Percentiles rank a stretch among this genome's conserved stretches.
phyloP scores from a whole-genome alignment of 2,329 filamentous ascomycete species.

The Epicoccum nigrum region DNA sequence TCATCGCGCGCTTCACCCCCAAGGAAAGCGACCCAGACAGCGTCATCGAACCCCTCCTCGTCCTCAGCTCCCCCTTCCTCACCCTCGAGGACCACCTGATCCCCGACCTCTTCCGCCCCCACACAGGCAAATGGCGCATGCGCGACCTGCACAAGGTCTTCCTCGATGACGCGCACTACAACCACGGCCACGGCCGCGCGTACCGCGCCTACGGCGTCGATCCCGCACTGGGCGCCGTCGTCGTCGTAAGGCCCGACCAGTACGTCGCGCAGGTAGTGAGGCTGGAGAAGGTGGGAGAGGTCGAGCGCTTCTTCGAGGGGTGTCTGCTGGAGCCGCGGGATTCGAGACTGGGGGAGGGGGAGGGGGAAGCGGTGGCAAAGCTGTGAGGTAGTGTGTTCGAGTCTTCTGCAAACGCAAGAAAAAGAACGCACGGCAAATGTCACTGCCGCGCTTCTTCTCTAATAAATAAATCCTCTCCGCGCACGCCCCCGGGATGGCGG shows the following conservation, averaged over 20 bases:
- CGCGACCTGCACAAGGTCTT: conserved; percentile 65
- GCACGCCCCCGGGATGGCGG: too few species aligned
- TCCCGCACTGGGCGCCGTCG: conserved; percentile 42
- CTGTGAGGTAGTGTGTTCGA: too few species aligned
- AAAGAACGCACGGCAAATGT: too few species aligned
- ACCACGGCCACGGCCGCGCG: conserved; percentile 62
- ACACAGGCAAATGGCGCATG: conserved; percentile 62
- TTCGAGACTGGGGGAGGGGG: too few species aligned
- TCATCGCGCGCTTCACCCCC: conserved; percentile 53
- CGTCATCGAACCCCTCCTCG: conserved; percentile 63
- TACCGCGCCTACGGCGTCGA: conserved; percentile 64
- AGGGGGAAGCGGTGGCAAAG: too few species aligned
- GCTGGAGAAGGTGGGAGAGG: conserved; percentile 16
- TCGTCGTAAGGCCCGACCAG: conserved; percentile 67
- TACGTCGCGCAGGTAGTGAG: conserved; percentile 48
- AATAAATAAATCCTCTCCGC: too few species aligned
- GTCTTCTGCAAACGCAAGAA: too few species aligned
- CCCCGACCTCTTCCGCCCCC: conserved; percentile 62
- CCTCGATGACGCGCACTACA: conserved; percentile 64
- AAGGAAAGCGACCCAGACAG: conserved; percentile 55
- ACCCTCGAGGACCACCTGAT: conserved; percentile 60
- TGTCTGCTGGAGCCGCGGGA: conserved; percentile 9
- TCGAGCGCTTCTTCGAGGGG: conserved; percentile 23
- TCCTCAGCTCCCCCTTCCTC: conserved; percentile 57
- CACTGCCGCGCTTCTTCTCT: too few species aligned